phyloP scores from a whole-genome alignment of 2,329 filamentous ascomycete genomes.

The Fusarium brevicatenulatum region DNA sequence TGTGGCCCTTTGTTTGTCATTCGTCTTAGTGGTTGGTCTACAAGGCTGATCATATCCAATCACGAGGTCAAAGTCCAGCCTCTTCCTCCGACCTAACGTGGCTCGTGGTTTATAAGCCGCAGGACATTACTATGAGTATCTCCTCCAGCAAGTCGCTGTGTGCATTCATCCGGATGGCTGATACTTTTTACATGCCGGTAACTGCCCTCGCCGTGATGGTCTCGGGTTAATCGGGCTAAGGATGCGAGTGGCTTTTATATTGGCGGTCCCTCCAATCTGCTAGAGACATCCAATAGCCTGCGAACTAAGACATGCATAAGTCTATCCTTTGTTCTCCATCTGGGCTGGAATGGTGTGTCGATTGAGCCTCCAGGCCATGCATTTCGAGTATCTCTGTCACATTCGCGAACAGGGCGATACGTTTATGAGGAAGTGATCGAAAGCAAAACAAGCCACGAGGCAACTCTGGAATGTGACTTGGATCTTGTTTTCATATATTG shows the following conservation, averaged over 20 bases:
- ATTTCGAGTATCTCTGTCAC: not conserved
- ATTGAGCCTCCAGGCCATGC: not conserved
- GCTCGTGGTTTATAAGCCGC: not conserved
- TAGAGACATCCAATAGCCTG: slow-evolving; percentile 15
- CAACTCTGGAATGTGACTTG: slow-evolving; percentile 12
- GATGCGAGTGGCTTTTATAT: not conserved
- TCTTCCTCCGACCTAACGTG: slow-evolving; percentile 5
- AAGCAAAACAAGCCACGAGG: slow-evolving; percentile 6
- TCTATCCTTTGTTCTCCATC: slow-evolving; percentile 23
- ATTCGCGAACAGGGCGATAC: not conserved
- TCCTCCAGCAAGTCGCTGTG: not conserved
- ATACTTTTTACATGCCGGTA: slow-evolving; percentile 8
- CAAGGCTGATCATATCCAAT: not conserved
- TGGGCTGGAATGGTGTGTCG: slow-evolving; percentile 1
- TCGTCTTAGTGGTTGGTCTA: not conserved
- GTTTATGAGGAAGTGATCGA: not conserved
- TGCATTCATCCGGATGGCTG: not conserved
- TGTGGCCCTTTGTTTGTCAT: slow-evolving; percentile 8
- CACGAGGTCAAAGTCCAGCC: not conserved
- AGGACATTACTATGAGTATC: not conserved
- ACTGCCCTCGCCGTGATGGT: not conserved
- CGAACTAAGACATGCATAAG: slow-evolving; percentile 7
- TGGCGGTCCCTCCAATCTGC: not conserved
- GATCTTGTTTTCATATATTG: not conserved
- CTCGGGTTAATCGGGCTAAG: not conserved